Evolutionary conservation across 2,329 filamentous ascomycete genomes (phyloP).

Genomic region (Colletotrichum sp.): DNA sequence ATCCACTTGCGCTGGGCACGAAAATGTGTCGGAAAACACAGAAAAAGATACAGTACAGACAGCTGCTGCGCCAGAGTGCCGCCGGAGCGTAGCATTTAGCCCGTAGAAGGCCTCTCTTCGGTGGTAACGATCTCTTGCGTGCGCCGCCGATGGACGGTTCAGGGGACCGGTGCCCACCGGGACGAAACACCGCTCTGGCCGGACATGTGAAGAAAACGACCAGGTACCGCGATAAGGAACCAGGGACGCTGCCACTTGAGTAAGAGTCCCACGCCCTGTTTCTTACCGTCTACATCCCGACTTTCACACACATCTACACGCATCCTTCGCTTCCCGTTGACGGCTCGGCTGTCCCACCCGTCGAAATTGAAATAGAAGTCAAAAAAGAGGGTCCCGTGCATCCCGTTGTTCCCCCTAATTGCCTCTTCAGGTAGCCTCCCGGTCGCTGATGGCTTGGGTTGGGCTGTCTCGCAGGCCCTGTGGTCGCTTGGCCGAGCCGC

Average conservation of each 20-base stretch:
- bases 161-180: constrained; percentile 11
- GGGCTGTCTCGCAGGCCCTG: background rate
- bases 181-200: constrained; percentile 16
- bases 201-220: constrained; percentile 7
- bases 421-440: background rate
- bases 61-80: background rate
- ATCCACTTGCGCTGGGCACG: constrained; percentile 11
- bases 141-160: background rate
- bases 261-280: background rate
- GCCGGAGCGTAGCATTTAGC: background rate
- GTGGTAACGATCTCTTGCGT: background rate
- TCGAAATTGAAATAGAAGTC: constrained; percentile 13
- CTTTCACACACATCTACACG: background rate
- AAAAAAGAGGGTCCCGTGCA: constrained; percentile 11
- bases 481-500: background rate
- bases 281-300: background rate
- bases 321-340: background rate
- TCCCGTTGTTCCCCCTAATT: background rate
- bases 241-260: background rate
- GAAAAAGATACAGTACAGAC: background rate
- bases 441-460: background rate
- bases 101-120: background rate
- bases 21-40: constrained; percentile 1
- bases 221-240: background rate
- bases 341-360: background rate